Percentiles rank a stretch among this genome's conserved stretches.
These are phyloP conservation scores for Coemansia sp. DNA, from an alignment of 192 early-diverging fungal species.

Conservation along the genomic window DNA sequence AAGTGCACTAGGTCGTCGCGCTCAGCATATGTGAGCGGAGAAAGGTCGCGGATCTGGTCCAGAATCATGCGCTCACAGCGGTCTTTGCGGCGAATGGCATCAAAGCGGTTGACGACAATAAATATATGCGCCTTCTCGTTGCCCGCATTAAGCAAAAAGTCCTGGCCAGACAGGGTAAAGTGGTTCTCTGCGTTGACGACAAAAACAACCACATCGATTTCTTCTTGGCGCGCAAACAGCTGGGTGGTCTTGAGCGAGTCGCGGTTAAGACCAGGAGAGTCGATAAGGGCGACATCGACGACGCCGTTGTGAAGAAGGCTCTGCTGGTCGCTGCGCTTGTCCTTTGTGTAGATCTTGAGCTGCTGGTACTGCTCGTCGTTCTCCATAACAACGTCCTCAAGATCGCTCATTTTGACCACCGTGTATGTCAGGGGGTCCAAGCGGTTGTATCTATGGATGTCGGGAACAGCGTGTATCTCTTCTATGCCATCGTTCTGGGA, in stretches of 20 bases:
- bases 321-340: conserved; percentile 52
- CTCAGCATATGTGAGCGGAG: conserved; percentile 88
- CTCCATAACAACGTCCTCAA: conserved; percentile 83
- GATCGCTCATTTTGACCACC: conserved; percentile 65
- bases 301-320: conserved; percentile 93
- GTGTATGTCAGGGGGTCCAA: conserved; percentile 70
- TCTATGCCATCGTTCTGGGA: conserved; percentile 86
- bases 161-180: conserved; percentile 95
- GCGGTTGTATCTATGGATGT: conserved; percentile 68
- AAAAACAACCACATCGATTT: conserved; percentile 99
- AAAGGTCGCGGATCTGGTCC: conserved; percentile 95
- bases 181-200: conserved; percentile 99
- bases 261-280: conserved; percentile 97
- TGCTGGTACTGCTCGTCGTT: conserved; percentile 78
- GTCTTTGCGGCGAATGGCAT: conserved; percentile 91
- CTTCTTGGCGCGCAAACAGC: conserved; percentile 95
- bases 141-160: conserved; percentile 94
- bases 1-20: conserved; percentile 94
- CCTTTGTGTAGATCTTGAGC: conserved; percentile 87
- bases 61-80: conserved; percentile 91
- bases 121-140: conserved; percentile 99
- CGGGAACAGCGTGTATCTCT: conserved; percentile 87
- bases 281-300: conserved; percentile 94
- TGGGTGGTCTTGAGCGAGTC: conserved; percentile 97
- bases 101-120: conserved; percentile 97